Percentiles rank a stretch among this genome's conserved stretches.
phyloP scores from a whole-genome alignment of 805 yeast genomes.

The Debaryomyces prosopidis region DNA sequence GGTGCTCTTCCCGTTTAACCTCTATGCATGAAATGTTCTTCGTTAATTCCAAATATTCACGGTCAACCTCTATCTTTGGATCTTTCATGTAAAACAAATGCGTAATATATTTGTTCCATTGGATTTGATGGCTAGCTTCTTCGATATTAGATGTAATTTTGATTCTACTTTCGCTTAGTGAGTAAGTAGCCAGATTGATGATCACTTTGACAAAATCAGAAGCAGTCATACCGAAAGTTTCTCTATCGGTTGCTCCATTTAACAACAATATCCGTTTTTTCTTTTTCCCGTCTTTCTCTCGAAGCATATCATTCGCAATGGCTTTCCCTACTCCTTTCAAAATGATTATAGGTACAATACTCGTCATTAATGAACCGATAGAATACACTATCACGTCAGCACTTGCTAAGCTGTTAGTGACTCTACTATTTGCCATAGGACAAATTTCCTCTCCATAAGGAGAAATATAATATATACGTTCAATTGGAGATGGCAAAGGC shows the following conservation, averaged over 20 bases:
- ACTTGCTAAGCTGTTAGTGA: conserved; percentile 47
- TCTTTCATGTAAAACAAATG: conserved; percentile 58
- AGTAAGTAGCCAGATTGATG: conserved; percentile 55
- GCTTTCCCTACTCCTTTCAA: conserved; percentile 73
- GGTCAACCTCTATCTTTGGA: conserved; percentile 53
- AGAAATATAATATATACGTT: conserved; percentile 74
- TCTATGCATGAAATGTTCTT: conserved; percentile 50
- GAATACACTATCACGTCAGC: conserved; percentile 68
- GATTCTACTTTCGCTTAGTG: conserved; percentile 27
- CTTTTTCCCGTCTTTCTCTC: conserved; percentile 4
- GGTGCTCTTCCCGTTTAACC: conserved; percentile 24
- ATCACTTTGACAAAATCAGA: conserved; percentile 57
- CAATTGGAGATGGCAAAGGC: conserved; percentile 74
- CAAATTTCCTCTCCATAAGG: conserved; percentile 86
- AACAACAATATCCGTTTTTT: conserved; percentile 60
- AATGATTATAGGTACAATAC: conserved; percentile 76
- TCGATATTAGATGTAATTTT: conserved; percentile 12
- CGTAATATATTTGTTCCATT: conserved; percentile 55
- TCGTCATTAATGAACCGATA: conserved; percentile 88
- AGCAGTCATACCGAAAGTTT: conserved; percentile 69
- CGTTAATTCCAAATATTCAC: conserved; percentile 28
- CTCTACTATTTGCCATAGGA: conserved; percentile 70
- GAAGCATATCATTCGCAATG: conserved; percentile 30
- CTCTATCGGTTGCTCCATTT: conserved; percentile 79
- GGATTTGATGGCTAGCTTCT: conserved; percentile 9